Evolutionary conservation across 441 rosid species (phyloP), one percentile per base, ranked within the genome.

Genomic region (California macrophylla): DNA sequence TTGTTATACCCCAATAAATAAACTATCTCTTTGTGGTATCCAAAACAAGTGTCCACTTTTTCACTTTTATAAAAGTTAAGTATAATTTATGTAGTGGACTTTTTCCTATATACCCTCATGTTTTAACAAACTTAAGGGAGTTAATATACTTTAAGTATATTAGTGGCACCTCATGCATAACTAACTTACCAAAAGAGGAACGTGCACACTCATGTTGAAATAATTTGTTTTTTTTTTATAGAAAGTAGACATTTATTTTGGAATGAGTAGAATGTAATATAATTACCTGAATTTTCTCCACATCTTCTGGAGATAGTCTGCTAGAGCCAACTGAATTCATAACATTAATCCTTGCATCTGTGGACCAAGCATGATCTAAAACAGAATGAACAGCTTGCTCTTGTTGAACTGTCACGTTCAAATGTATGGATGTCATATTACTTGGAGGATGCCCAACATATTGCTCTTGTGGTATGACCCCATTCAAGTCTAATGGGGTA

Each of bases 211-310:
- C 3, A 32, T 32, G 4, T 32, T 32, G 36, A 9, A 32, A 32
- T 9, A 32, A 32, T 32, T 32, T 6, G 36, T n/a, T n/a, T n/a
- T n/a, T n/a, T n/a, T 32, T 32, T 2, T 32, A 32, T 9, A 9
- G 7, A 6, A 32, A 32, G 36, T 32, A 4, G 36, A 32, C 36
- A 32, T 9, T 32, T 32, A 32, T 32, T 32, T 9, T 32, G 36
- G 7, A 32, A 32, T 9, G 7, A 9, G 0, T 6, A 9, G 36
- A 32, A 9, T 32, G 7, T 38, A 38, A 42, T 20, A 42, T 12
- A 45, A 21, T 63, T 50, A 92, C 99, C 99, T 85, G 89, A 66
- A 91, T 85, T 81, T 84, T 92, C 82, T 85, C 86, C 67, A 83
- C 71, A 73, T 91, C 98, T 70, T 87, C 91, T 60, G 78, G 54